phyloP scores from a whole-genome alignment of 352 stramenopile species.

The Phytophthora boehmeriae region DNA sequence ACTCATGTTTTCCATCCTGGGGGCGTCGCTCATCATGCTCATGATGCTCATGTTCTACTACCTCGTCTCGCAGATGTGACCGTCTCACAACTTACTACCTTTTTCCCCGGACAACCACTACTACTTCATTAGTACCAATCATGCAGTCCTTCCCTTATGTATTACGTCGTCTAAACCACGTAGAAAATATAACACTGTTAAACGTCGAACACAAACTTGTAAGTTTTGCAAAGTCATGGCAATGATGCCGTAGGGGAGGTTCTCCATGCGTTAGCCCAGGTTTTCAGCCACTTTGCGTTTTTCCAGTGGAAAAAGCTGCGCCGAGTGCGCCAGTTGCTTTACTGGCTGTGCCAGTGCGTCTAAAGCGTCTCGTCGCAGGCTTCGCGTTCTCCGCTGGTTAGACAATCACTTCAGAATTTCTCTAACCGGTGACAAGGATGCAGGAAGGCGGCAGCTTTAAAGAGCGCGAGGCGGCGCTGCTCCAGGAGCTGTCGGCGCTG shows the following conservation, averaged over 20 bases:
- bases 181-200: slow-evolving; percentile 5
- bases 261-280: neutral
- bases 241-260: neutral
- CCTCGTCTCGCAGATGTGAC: slow-evolving; percentile 65
- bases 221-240: too few species aligned
- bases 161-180: too few species aligned
- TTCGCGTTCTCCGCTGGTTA: too few species aligned
- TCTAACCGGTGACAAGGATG: slow-evolving; percentile 1
- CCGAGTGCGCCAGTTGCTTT: neutral
- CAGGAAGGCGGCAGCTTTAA: slow-evolving; percentile 46
- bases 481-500: slow-evolving; percentile 71
- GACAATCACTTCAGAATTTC: neutral
- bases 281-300: neutral
- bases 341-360: too few species aligned
- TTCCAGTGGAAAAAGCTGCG: neutral
- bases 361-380: too few species aligned
- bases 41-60: slow-evolving; percentile 87
- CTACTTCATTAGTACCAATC: neutral
- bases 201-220: neutral
- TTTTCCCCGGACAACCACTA: too few species aligned
- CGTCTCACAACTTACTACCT: slow-evolving; percentile 1
- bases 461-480: slow-evolving; percentile 69
- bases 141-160: too few species aligned
- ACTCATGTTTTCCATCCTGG: slow-evolving; percentile 72
- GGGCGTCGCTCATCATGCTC: slow-evolving; percentile 64